Evolutionary conservation across 352 stramenopile genomes (phyloP).

Genomic region (Aphanomyces euteiches): DNA sequence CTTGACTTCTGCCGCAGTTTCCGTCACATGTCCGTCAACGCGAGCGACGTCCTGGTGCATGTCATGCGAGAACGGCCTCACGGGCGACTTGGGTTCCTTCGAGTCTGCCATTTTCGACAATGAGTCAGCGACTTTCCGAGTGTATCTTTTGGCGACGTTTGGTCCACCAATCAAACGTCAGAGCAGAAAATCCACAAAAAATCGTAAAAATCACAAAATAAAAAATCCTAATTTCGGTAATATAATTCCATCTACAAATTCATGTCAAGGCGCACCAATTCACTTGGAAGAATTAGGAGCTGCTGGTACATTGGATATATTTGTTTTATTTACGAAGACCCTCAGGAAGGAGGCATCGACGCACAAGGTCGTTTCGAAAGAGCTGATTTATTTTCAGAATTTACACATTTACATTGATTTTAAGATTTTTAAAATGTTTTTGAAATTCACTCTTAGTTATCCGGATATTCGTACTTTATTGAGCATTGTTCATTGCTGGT

Average conservation of each 20-base stretch:
- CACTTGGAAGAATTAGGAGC: neutral
- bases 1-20: conserved; percentile 14
- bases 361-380: too few relatives aligned
- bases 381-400: too few relatives aligned
- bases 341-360: too few relatives aligned
- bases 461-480: too few relatives aligned
- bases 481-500: too few relatives aligned
- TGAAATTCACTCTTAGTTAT: too few relatives aligned
- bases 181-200: too few relatives aligned
- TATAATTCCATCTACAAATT: too few relatives aligned
- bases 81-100: neutral
- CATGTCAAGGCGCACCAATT: too few relatives aligned
- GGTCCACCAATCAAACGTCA: conserved; percentile 1
- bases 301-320: neutral
- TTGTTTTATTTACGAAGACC: too few relatives aligned
- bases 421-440: too few relatives aligned
- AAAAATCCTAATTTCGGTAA: neutral
- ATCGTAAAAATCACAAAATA: neutral
- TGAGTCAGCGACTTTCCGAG: neutral
- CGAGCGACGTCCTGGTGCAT: neutral
- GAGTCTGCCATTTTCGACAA: neutral
- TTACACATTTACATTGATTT: too few relatives aligned
- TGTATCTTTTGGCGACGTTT: conserved; percentile 17
- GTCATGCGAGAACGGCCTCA: neutral
- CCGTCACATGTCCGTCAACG: neutral